Conservation (phyloP, 768 basidiomycete genomes). For the Udeniomyces megalosporus region DNA sequence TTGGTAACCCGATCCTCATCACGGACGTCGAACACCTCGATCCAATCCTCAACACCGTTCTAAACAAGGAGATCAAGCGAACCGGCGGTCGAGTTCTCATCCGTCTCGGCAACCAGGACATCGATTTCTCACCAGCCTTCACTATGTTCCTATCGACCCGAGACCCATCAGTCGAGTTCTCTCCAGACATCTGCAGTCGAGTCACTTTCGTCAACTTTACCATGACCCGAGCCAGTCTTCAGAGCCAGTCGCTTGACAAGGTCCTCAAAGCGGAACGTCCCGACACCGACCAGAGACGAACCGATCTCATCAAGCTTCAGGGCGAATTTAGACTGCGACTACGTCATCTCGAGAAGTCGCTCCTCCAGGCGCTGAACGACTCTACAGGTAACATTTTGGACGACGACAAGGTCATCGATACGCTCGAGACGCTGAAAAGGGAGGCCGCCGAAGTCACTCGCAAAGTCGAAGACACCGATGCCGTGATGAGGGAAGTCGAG, state of each 20-base stretch:
- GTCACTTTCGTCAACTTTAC: conserved; percentile 93
- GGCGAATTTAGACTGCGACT: conserved; percentile 91
- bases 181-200: conserved; percentile 95
- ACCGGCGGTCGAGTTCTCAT: conserved; percentile 96
- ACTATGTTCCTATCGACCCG: conserved; percentile 97
- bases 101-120: conserved; percentile 90
- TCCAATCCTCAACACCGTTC: conserved; percentile 88
- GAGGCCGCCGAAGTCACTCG: conserved; percentile 91
- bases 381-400: conserved; percentile 94
- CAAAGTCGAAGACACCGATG: conserved; percentile 91
- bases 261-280: conserved; percentile 93
- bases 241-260: conserved; percentile 94
- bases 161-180: conserved; percentile 93
- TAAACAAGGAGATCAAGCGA: conserved; percentile 88
- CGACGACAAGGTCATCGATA: conserved; percentile 86
- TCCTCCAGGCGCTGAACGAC: conserved; percentile 89
- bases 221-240: conserved; percentile 95
- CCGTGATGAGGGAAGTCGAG: conserved; percentile 91
- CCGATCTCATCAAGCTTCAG: conserved; percentile 94
- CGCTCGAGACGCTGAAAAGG: conserved; percentile 82
- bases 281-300: conserved; percentile 85
- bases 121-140: conserved; percentile 99
- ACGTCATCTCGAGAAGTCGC: conserved; percentile 76
- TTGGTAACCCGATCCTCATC: conserved; percentile 91
- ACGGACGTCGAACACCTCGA: conserved; percentile 97